phyloP scores from a whole-genome alignment of 495 filamentous ascomycete species.

The Halenospora varia region DNA sequence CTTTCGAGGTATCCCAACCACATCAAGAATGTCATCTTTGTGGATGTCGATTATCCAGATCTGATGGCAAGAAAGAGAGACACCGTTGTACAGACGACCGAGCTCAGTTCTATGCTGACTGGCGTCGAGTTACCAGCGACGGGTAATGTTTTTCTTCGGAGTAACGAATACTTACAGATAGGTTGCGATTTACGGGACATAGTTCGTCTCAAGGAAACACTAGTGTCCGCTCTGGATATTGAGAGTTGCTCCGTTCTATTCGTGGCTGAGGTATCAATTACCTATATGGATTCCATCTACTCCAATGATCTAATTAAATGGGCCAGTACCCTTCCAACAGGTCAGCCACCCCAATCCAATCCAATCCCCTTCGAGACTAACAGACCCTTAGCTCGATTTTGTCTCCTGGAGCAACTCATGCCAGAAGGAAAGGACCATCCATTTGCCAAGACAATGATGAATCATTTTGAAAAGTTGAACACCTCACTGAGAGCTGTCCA shows the following conservation, averaged over 20 bases:
- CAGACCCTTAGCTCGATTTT: constrained; percentile 49
- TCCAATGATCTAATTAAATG: constrained; percentile 71
- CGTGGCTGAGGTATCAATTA: constrained; percentile 83
- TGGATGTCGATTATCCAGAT: constrained; percentile 85
- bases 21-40: constrained; percentile 58
- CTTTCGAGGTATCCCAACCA: constrained; percentile 55
- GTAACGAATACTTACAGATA: constrained; percentile 68
- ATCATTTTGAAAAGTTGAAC: constrained; percentile 74
- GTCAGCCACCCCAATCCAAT: constrained; percentile 34
- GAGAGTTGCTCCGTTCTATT: constrained; percentile 63
- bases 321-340: constrained; percentile 59
- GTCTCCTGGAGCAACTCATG: constrained; percentile 84
- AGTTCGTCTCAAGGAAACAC: constrained; percentile 46
- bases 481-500: constrained; percentile 71
- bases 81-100: constrained; percentile 55
- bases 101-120: constrained; percentile 47
- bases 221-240: constrained; percentile 52
- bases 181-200: constrained; percentile 79
- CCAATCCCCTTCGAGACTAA: constrained; percentile 18
- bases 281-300: constrained; percentile 79
- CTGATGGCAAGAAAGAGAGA: constrained; percentile 71
- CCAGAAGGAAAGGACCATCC: constrained; percentile 74
- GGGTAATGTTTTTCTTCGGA: constrained; percentile 51
- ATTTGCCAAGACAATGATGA: constrained; percentile 84
- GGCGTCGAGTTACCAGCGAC: constrained; percentile 34